Evolutionary conservation across 2,329 filamentous ascomycete genomes (phyloP).

Genomic region (Geoglossum cookeanum): DNA sequence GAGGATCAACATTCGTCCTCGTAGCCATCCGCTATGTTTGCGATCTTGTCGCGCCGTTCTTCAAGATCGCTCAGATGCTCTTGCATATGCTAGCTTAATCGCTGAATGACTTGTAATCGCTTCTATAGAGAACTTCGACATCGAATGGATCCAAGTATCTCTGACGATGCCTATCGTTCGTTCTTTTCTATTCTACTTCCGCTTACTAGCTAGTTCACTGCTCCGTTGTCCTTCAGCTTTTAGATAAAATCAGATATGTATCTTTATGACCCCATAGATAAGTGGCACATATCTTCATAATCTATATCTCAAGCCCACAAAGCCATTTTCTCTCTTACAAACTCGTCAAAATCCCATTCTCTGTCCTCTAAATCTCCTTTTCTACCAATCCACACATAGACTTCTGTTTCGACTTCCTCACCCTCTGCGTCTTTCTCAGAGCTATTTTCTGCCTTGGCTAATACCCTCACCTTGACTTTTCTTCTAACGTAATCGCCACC

Average conservation of each 20-base stretch:
- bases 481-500: slow-evolving; percentile 49
- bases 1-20: too few relatives aligned
- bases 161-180: too few relatives aligned
- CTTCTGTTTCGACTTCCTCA: slow-evolving; percentile 31
- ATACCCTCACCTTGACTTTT: slow-evolving; percentile 26
- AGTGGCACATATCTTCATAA: slow-evolving; percentile 19
- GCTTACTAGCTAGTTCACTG: too few relatives aligned
- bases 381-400: slow-evolving; percentile 42
- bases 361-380: slow-evolving; percentile 38
- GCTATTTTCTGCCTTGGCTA: slow-evolving; percentile 15
- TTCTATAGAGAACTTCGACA: too few relatives aligned
- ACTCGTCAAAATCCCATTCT: slow-evolving; percentile 82
- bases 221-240: background rate
- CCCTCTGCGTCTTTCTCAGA: slow-evolving; percentile 28
- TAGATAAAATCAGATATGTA: background rate
- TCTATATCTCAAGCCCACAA: slow-evolving; percentile 33
- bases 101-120: too few relatives aligned
- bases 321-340: slow-evolving; percentile 53
- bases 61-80: too few relatives aligned
- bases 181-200: too few relatives aligned
- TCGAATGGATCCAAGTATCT: too few relatives aligned
- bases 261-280: too few relatives aligned
- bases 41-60: too few relatives aligned
- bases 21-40: too few relatives aligned
- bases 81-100: too few relatives aligned